phyloP scores from a whole-genome alignment of 768 basidiomycete species.

The Phylloporus sp. region DNA sequence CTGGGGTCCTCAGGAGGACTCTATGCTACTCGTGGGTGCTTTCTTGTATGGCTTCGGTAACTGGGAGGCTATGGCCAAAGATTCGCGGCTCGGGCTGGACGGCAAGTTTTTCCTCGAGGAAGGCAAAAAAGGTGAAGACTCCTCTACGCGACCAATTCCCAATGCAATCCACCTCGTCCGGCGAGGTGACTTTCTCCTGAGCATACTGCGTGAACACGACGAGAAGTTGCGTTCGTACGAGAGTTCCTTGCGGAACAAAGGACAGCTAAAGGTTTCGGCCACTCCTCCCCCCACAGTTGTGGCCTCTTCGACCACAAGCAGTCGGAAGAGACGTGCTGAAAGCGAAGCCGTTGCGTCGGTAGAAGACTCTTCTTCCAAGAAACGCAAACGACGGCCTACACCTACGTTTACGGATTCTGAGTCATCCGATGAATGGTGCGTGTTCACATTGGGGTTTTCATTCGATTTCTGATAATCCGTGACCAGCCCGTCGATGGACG shows the following conservation, averaged over 20 bases:
- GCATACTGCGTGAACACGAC: conserved; percentile 80
- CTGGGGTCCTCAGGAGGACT: conserved; percentile 90
- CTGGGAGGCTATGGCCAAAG: conserved; percentile 95
- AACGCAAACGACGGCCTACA: conserved; percentile 90
- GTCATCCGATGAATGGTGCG: conserved; percentile 87
- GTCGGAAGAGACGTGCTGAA: conserved; percentile 73
- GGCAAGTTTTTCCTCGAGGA: conserved; percentile 99
- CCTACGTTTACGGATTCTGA: conserved; percentile 96
- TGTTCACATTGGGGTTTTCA: conserved; percentile 11
- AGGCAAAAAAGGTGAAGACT: conserved; percentile 89
- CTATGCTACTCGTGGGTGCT: conserved; percentile 92
- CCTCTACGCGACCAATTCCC: conserved; percentile 83
- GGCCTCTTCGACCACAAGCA: conserved; percentile 57
- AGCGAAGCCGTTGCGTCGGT: conserved; percentile 82
- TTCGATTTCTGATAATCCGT: conserved; percentile 5
- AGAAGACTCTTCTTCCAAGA: conserved; percentile 61
- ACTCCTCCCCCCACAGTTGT: conserved; percentile 73
- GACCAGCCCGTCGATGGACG: conserved; percentile 90
- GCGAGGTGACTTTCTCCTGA: conserved; percentile 89
- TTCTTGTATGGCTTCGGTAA: conserved; percentile 92
- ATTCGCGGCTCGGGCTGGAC: conserved; percentile 72
- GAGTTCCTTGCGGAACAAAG: conserved; percentile 68
- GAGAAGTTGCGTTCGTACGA: conserved; percentile 90
- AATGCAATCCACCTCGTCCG: conserved; percentile 98
- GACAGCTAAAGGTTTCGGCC: conserved; percentile 64